These are phyloP conservation scores for Trametes cingulata DNA, from an alignment of 768 basidiomycete genomes.

Conservation along the genomic window DNA sequence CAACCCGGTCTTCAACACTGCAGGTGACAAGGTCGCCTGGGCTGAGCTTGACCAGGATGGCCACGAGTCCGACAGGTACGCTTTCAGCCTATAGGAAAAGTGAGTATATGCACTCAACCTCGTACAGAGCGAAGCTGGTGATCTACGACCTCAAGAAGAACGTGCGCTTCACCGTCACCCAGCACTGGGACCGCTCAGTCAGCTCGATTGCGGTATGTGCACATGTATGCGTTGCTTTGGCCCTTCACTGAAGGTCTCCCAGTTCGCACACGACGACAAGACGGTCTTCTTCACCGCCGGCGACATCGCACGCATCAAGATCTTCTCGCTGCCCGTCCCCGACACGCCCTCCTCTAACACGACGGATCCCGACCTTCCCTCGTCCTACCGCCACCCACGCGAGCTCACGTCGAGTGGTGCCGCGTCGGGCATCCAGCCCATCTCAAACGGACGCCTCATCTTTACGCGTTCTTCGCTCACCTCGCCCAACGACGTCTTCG, in stretches of 20 bases:
- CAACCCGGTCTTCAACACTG: slow-evolving; percentile 64
- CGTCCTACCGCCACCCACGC: slow-evolving; percentile 53
- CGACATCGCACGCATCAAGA: slow-evolving; percentile 74
- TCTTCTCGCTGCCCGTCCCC: slow-evolving; percentile 70
- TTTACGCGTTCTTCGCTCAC: slow-evolving; percentile 75
- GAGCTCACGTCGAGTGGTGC: slow-evolving; percentile 59
- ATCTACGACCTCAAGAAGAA: slow-evolving; percentile 71
- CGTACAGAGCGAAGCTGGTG: slow-evolving; percentile 66
- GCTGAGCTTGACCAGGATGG: slow-evolving; percentile 85
- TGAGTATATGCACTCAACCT: not conserved
- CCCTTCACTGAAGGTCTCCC: too few relatives aligned
- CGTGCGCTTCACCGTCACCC: slow-evolving; percentile 73
- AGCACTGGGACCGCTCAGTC: slow-evolving; percentile 85
- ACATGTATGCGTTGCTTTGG: not conserved
- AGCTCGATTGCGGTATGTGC: slow-evolving; percentile 54
- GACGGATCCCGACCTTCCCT: slow-evolving; percentile 45
- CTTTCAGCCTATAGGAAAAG: not conserved
- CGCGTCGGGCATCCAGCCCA: slow-evolving; percentile 60
- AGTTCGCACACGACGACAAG: slow-evolving; percentile 77
- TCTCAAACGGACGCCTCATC: slow-evolving; percentile 62
- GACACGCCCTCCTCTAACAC: slow-evolving; percentile 57
- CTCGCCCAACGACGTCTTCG: slow-evolving; percentile 77
- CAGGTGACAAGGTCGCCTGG: slow-evolving; percentile 82
- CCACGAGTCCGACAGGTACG: slow-evolving; percentile 81
- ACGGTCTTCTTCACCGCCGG: slow-evolving; percentile 76